These are phyloP conservation scores for Solanum habrochaites DNA, from an alignment of 257 asterid species.

Conservation along the genomic window DNA sequence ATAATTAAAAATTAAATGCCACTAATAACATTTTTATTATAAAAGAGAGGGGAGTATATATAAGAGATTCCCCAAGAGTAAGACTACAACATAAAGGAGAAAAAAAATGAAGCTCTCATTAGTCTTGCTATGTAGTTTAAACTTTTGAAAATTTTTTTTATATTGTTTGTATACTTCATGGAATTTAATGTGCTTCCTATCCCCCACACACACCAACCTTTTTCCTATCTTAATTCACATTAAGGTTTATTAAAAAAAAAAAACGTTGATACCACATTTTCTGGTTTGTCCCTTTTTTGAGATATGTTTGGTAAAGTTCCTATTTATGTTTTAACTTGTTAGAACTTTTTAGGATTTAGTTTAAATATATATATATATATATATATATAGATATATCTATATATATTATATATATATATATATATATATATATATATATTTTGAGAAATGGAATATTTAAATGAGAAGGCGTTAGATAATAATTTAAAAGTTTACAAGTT, in stretches of 20 bases:
- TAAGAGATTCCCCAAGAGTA: background rate
- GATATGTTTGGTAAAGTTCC: background rate
- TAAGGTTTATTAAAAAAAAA: background rate
- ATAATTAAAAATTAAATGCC: too few species aligned
- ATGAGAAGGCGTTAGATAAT: background rate
- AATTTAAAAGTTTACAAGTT: background rate
- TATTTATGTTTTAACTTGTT: background rate
- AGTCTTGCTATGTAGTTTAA: background rate
- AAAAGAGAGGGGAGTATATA: too few species aligned
- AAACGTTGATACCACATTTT: background rate
- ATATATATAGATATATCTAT: too few species aligned
- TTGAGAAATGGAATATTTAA: background rate
- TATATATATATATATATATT: background rate
- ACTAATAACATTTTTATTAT: fast-evolving
- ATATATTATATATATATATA: background rate
- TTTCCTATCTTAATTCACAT: background rate
- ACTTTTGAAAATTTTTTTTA: background rate
- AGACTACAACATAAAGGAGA: background rate
- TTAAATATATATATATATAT: background rate
- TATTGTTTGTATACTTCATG: background rate
- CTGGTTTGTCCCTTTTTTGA: background rate
- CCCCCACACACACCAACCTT: background rate
- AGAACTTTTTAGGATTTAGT: background rate
- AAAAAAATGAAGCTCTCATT: background rate
- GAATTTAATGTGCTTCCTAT: background rate